Evolutionary conservation across 352 stramenopile genomes (phyloP), one percentile per base, ranked within the genome.

Genomic region (Globisporangium paroecandrum): DNA sequence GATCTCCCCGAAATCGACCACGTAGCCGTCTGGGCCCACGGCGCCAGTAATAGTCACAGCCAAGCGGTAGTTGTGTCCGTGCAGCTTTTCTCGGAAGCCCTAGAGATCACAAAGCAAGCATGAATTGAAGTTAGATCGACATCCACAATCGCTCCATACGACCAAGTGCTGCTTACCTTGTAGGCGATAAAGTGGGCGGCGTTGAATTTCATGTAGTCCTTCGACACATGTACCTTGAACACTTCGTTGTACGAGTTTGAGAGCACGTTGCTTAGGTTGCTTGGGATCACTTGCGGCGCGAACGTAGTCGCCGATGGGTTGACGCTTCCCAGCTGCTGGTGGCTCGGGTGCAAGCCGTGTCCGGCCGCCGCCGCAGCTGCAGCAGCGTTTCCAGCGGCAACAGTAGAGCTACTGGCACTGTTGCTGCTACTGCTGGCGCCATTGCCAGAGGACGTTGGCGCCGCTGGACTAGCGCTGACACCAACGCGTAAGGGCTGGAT

Each of bases 11-110:
- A 99, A 99, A 76, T 99, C 97, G 18, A 99, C 72, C 9, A 99
- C 90, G 70, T 99, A 99, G 64, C 97, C 97, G 77, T 99, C 97
- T 8, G 72, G 58, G 1, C 92, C 90, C 62, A 99, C 85, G 41
- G 77, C 70, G 27, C 87, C 92, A 2, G 84, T 93, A 60, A 97
- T 91, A 22, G 88, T 96, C 20, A 99, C 91, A 5, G 85, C 90
- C n/a, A 98, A 86, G 6, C 79, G 88, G 79, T 99, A 99, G 76
- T 99, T 99, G 82, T 99, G 97, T 62, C 97, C 97, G 66, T 99
- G 97, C 7, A 99, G 74, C 55, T 96, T 91, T 76, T 99, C 97
- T 12, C 97, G 89, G 78, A 98, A 99, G 24, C 90, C 90, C 82
- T 92, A n/a, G 56, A 66, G 8, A 62, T n/a, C 2, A 61, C 8